phyloP scores from a whole-genome alignment of 805 yeast genomes.

The Blastobotrys muscicola region DNA sequence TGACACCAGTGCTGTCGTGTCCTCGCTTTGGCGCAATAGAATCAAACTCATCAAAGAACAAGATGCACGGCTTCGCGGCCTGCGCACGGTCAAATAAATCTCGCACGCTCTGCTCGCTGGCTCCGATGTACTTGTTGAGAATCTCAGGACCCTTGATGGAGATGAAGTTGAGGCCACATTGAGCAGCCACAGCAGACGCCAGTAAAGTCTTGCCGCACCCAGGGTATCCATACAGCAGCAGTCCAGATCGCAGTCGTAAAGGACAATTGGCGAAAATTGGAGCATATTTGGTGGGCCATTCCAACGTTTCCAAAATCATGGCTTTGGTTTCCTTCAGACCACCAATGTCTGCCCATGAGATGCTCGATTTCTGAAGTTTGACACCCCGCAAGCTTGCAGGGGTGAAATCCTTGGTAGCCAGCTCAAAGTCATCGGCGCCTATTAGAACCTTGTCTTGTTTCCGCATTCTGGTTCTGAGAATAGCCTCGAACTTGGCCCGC shows the following conservation, averaged over 20 bases:
- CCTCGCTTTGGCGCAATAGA: slow-evolving; percentile 97
- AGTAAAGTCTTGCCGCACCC: slow-evolving; percentile 94
- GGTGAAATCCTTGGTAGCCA: slow-evolving; percentile 56
- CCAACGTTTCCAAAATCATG: slow-evolving; percentile 74
- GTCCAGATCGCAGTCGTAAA: slow-evolving; percentile 78
- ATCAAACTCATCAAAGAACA: slow-evolving; percentile 93
- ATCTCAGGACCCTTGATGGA: slow-evolving; percentile 95
- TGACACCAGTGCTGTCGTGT: slow-evolving; percentile 95
- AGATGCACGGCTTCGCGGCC: slow-evolving; percentile 86
- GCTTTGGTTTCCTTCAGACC: slow-evolving; percentile 72
- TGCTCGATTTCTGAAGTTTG: slow-evolving; percentile 65
- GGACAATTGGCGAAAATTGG: slow-evolving; percentile 91
- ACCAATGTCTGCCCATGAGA: slow-evolving; percentile 83
- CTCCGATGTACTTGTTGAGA: slow-evolving; percentile 91
- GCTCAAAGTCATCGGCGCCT: slow-evolving; percentile 35
- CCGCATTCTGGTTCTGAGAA: slow-evolving; percentile 18
- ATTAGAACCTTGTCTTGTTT: not conserved
- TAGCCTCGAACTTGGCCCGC: slow-evolving; percentile 35
- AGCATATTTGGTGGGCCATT: slow-evolving; percentile 95
- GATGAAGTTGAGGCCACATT: slow-evolving; percentile 88
- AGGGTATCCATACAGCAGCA: slow-evolving; percentile 87
- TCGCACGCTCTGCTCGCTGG: slow-evolving; percentile 89
- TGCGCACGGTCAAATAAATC: slow-evolving; percentile 91
- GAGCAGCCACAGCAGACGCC: slow-evolving; percentile 89
- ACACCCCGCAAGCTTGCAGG: slow-evolving; percentile 85